Base-by-base conservation (phyloP, 805 yeast species). In the Maudiozyma barnettii region DNA sequence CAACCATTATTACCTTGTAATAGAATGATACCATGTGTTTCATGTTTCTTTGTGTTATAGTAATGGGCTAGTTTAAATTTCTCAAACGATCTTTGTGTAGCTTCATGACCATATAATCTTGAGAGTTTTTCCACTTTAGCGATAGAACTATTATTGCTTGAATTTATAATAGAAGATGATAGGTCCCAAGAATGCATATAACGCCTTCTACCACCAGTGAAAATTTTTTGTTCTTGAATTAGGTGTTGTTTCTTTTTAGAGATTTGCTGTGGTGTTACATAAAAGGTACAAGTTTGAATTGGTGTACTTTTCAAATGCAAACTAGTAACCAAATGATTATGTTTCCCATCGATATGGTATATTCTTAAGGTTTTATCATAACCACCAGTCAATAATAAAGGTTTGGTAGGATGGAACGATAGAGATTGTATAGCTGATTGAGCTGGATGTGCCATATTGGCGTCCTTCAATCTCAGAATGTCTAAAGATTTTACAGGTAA, bases 151-250 rank as follows among this genome's bases (percentile, higher is more conserved):
- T 52, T 44, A 18, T 44, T 37, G 36, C 42, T 43, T 20, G 50
- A 41, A 30, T 50, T 47, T 20, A 52, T 43, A 30, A 52, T 45
- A 12, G 91, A 89, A 1, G 76, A 69, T 14, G 79, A 78, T 44
- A 93, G 71, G 64, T 89, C 90, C 96, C 98, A 90, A 43, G 88
- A 81, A 67, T 84, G 87, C 87, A 93, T 82, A 62, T 82, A 90
- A 49, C 86, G 76, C 70, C 99, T 79, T 68, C 97, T 79, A 50
- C 98, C 99, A 51, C 84, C 95, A 2, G 95, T 85, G 60, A 78
- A 82, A 9, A 91, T 51, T 71, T 68, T 55, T 73, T 70, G 59
- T 71, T 74, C 52, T 54, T 51, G 70, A 66, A 31, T 19, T 9
- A 20, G 44, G 2, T 42, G 45, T 2, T 30, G 35, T 7, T 45